Evolutionary conservation across 495 filamentous ascomycete genomes (phyloP).

Genomic region (Xylaria intraflava): DNA sequence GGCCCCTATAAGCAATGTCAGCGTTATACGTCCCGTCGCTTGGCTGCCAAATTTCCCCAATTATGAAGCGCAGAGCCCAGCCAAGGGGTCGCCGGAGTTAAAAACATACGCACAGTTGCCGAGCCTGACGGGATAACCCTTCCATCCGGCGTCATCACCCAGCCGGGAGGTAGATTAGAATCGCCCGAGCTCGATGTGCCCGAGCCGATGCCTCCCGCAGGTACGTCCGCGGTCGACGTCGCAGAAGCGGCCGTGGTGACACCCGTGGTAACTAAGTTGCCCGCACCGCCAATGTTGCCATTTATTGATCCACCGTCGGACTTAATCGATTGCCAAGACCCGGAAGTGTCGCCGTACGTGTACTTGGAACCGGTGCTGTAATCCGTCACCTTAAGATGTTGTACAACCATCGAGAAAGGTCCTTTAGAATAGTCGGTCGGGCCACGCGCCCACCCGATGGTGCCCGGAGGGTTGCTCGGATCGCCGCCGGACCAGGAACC

Average conservation of each 20-base stretch:
- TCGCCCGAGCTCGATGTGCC: conserved; percentile 30
- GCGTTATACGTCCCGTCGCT: background rate
- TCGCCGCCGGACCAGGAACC: conserved; percentile 89
- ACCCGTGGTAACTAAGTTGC: conserved; percentile 42
- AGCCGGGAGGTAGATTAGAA: conserved; percentile 44
- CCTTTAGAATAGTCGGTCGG: conserved; percentile 69
- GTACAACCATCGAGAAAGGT: conserved; percentile 80
- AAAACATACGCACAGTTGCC: conserved; percentile 41
- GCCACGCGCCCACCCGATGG: conserved; percentile 83
- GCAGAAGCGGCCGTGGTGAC: conserved; percentile 35
- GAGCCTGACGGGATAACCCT: conserved; percentile 57
- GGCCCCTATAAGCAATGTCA: conserved; percentile 12
- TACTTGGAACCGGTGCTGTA: conserved; percentile 87
- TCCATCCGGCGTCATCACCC: conserved; percentile 65
- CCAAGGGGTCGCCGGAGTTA: background rate
- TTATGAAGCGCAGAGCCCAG: background rate
- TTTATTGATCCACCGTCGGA: conserved; percentile 51
- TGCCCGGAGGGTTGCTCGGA: conserved; percentile 60
- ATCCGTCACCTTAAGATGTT: conserved; percentile 69
- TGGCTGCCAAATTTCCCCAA: background rate
- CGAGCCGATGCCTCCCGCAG: conserved; percentile 58
- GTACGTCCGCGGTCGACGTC: conserved; percentile 34
- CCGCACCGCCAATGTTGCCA: conserved; percentile 48
- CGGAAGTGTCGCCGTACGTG: conserved; percentile 66
- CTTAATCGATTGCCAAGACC: conserved; percentile 61